Conservation (phyloP, 352 stramenopile genomes). For the Phytophthora citrophthora region DNA sequence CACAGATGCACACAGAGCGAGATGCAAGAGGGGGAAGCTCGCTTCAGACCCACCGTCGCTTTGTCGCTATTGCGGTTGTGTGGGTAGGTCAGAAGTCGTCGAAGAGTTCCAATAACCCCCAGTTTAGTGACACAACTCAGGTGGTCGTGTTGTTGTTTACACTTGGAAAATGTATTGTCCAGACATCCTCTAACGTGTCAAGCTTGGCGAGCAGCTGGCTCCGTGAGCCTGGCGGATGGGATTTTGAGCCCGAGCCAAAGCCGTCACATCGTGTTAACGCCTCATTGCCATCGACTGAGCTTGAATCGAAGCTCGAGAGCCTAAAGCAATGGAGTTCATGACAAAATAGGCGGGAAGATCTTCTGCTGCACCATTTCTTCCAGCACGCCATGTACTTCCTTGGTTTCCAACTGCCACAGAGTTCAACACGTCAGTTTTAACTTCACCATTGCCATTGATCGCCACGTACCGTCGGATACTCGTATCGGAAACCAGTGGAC, state of each 20-base stretch:
- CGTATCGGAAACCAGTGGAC: slow-evolving; percentile 76
- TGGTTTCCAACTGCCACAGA: slow-evolving; percentile 54
- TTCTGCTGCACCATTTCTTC: slow-evolving; percentile 81
- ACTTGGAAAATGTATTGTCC: slow-evolving; percentile 28
- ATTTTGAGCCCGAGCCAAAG: slow-evolving; percentile 17
- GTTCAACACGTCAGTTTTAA: slow-evolving; percentile 14
- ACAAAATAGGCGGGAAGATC: slow-evolving; percentile 82
- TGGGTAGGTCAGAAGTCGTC: slow-evolving; percentile 4
- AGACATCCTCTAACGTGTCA: slow-evolving; percentile 26
- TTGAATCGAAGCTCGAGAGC: background rate
- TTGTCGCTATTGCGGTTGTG: slow-evolving; percentile 29
- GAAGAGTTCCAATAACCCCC: slow-evolving; percentile 9
- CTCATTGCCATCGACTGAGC: slow-evolving; percentile 9
- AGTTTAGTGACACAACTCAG: slow-evolving; percentile 24
- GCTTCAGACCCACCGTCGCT: slow-evolving; percentile 15
- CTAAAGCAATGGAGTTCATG: slow-evolving; percentile 24
- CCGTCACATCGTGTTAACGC: slow-evolving; percentile 22
- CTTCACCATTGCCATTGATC: background rate
- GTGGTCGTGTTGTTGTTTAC: slow-evolving; percentile 29
- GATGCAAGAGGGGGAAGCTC: slow-evolving; percentile 21
- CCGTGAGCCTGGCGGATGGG: slow-evolving; percentile 7
- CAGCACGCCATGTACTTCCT: slow-evolving; percentile 64
- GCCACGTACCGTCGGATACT: slow-evolving; percentile 61
- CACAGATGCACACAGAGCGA: slow-evolving; percentile 1
- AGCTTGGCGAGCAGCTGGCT: slow-evolving; percentile 22